Conservation (phyloP, 2,329 filamentous ascomycete genomes). For the Xylaria sp. region DNA sequence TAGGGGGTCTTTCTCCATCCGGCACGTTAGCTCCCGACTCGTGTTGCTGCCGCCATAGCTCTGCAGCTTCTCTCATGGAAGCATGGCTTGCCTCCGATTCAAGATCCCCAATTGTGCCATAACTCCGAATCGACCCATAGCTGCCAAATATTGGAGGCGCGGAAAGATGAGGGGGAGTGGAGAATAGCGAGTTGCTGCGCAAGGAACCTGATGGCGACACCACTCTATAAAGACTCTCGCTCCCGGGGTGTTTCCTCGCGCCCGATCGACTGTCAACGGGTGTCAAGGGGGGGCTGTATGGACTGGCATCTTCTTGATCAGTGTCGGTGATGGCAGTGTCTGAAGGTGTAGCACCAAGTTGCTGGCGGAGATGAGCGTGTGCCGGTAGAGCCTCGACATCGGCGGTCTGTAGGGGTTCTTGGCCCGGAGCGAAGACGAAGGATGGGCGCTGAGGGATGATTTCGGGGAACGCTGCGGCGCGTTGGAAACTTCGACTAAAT, state of each 20-base stretch:
- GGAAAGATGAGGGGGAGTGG: slow-evolving; percentile 68
- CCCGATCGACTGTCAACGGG: slow-evolving; percentile 40
- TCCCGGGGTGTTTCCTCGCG: slow-evolving; percentile 60
- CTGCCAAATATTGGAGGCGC: slow-evolving; percentile 77
- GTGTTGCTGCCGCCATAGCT: slow-evolving; percentile 65
- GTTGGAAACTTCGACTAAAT: slow-evolving; percentile 91
- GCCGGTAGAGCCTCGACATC: slow-evolving; percentile 53
- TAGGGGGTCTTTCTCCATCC: slow-evolving; percentile 73
- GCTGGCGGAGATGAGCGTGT: slow-evolving; percentile 62
- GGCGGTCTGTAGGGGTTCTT: slow-evolving; percentile 55
- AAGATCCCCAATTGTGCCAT: slow-evolving; percentile 66
- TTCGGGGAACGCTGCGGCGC: slow-evolving; percentile 87
- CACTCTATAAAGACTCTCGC: slow-evolving; percentile 51
- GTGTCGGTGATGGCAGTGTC: slow-evolving; percentile 43
- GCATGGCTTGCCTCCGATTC: slow-evolving; percentile 54
- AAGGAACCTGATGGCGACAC: slow-evolving; percentile 47
- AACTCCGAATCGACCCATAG: slow-evolving; percentile 68
- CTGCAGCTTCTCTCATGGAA: slow-evolving; percentile 63
- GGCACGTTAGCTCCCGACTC: slow-evolving; percentile 58
- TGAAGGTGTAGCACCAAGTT: slow-evolving; percentile 56
- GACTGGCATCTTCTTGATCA: slow-evolving; percentile 45
- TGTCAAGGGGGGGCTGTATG: slow-evolving; percentile 31
- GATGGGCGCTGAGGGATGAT: slow-evolving; percentile 83
- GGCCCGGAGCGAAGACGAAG: slow-evolving; percentile 73
- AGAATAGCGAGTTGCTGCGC: slow-evolving; percentile 63